Evolutionary conservation across 352 stramenopile genomes (phyloP).

Genomic region (Pilasporangium apinafurcum): DNA sequence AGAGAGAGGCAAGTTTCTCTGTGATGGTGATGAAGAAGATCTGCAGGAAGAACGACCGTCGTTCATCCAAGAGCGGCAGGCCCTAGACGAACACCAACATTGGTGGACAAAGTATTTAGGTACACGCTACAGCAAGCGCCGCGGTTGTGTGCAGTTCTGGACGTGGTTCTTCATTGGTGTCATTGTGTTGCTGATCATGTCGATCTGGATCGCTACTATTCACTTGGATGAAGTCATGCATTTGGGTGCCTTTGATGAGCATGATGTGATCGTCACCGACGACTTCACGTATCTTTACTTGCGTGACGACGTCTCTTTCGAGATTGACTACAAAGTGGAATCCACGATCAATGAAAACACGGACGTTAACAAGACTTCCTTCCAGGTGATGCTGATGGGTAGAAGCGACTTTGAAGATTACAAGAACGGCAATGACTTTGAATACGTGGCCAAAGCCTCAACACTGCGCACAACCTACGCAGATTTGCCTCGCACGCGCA

Average conservation of each 20-base stretch:
- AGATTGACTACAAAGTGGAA: conserved; percentile 37
- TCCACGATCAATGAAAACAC: background rate
- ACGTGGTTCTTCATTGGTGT: conserved; percentile 17
- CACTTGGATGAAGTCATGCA: conserved; percentile 43
- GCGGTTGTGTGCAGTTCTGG: conserved; percentile 20
- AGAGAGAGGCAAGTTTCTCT: conserved; percentile 65
- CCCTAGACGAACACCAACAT: conserved; percentile 17
- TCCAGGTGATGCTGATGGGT: conserved; percentile 38
- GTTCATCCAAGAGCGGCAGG: conserved; percentile 30
- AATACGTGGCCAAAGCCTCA: conserved; percentile 18
- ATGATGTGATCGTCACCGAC: conserved; percentile 28
- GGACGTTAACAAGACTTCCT: conserved; percentile 18
- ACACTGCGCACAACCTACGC: conserved; percentile 32
- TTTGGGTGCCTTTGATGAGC: conserved; percentile 36
- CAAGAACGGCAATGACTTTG: conserved; percentile 22
- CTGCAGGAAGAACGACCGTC: conserved; percentile 11
- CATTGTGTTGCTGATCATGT: conserved; percentile 10
- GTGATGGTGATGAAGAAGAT: conserved; percentile 13
- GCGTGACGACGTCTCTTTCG: conserved; percentile 41
- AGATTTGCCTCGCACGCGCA: conserved; percentile 25
- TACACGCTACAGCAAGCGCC: conserved; percentile 17
- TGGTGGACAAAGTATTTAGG: conserved; percentile 38
- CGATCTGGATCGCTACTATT: conserved; percentile 9
- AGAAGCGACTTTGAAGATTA: conserved; percentile 41
- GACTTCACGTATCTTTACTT: conserved; percentile 50